Evolutionary conservation across 108 stramenopile genomes (phyloP).

Genomic region (Epipyxis sp.): DNA sequence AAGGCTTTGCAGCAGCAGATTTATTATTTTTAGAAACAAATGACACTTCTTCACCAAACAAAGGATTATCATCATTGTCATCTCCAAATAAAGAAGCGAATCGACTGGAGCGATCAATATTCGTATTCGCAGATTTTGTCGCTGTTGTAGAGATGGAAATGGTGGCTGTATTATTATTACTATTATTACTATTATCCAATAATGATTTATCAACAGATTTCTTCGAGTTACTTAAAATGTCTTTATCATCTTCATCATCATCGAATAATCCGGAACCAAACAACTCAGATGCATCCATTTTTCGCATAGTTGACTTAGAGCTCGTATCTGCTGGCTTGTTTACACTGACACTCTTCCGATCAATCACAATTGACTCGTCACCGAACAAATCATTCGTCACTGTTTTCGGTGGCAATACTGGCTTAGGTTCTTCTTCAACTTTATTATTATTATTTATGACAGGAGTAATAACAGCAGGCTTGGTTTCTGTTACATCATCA

Average conservation of each 20-base stretch:
- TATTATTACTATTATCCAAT: neutral
- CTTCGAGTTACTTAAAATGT: neutral
- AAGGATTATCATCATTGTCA: neutral
- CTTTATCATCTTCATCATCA: constrained; percentile 21
- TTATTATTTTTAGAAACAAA: neutral
- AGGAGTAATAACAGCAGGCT: neutral
- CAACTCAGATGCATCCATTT: neutral
- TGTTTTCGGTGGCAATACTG: neutral
- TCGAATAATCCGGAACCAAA: constrained; percentile 6
- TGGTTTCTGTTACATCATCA: neutral
- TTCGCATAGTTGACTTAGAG: neutral
- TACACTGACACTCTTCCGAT: constrained; percentile 31
- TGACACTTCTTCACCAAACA: neutral
- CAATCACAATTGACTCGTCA: no score
- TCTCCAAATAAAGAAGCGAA: neutral
- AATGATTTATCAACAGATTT: neutral
- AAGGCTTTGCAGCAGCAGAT: neutral
- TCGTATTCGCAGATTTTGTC: neutral
- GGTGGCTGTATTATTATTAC: neutral
- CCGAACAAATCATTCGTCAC: neutral
- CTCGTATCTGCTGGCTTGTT: neutral
- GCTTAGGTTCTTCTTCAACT: neutral
- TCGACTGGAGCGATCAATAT: neutral
- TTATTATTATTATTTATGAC: neutral
- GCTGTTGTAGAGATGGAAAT: neutral